These are phyloP conservation scores for Purpureocillium takamizusanense DNA, from an alignment of 2,329 filamentous ascomycete genomes.

Conservation along the genomic window DNA sequence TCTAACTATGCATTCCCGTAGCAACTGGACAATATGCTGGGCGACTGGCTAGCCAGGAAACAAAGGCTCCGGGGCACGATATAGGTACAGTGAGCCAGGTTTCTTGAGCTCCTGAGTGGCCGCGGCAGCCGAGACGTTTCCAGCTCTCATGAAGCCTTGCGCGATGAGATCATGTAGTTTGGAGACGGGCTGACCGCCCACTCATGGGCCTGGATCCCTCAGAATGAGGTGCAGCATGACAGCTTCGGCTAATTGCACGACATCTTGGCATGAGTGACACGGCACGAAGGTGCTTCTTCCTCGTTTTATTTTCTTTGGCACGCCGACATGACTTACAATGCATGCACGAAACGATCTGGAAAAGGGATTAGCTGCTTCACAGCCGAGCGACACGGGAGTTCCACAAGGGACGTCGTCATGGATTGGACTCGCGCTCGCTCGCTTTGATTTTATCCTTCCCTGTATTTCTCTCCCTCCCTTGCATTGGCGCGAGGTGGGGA, in stretches of 20 bases:
- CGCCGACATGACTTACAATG: conserved; percentile 5
- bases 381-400: no score
- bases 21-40: conserved; percentile 81
- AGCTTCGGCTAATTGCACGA: no score
- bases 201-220: no score
- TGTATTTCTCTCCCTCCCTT: not conserved
- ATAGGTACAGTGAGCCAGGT: conserved; percentile 19
- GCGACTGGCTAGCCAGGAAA: conserved; percentile 69
- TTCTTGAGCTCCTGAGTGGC: no score
- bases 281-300: not conserved
- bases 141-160: no score
- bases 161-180: no score
- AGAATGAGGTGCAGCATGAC: no score
- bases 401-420: not conserved
- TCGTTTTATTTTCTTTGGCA: conserved; percentile 2
- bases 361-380: not conserved
- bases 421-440: not conserved
- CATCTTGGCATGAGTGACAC: no score
- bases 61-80: conserved; percentile 47
- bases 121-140: no score
- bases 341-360: not conserved
- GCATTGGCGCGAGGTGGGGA: not conserved
- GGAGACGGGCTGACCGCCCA: no score
- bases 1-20: conserved; percentile 20
- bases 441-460: not conserved